A percentile compares a stretch with the other conserved stretches of the same genome.
Evolutionary conservation across 495 filamentous ascomycete genomes (phyloP).

Genomic region (Cudoniella acicularis): DNA sequence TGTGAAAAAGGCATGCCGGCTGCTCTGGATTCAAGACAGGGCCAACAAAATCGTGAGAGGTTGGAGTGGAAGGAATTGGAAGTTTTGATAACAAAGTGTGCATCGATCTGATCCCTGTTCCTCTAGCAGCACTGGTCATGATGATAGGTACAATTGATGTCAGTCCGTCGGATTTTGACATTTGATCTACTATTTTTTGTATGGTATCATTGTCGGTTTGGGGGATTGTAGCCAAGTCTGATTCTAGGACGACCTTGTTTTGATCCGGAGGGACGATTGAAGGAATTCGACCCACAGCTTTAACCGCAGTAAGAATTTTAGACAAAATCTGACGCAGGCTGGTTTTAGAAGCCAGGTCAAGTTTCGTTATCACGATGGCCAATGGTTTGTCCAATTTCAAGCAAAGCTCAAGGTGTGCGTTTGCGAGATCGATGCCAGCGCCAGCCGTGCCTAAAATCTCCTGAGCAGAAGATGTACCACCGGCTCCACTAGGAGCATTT

Average conservation of each 20-base stretch:
- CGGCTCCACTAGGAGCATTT: slow-evolving; percentile 25
- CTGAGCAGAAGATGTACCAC: slow-evolving; percentile 38
- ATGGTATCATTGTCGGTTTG: slow-evolving; percentile 48
- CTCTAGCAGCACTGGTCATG: slow-evolving; percentile 82
- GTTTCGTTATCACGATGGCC: slow-evolving; percentile 81
- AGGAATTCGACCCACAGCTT: slow-evolving; percentile 68
- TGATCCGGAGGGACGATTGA: slow-evolving; percentile 56
- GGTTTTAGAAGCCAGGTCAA: slow-evolving; percentile 75
- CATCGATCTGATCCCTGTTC: slow-evolving; percentile 72
- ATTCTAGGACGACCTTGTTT: slow-evolving; percentile 22
- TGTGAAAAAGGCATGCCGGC: slow-evolving; percentile 66
- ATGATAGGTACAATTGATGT: slow-evolving; percentile 72
- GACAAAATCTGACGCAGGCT: slow-evolving; percentile 65
- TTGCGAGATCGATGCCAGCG: slow-evolving; percentile 60
- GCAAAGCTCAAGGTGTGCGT: slow-evolving; percentile 83
- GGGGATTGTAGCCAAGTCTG: slow-evolving; percentile 33
- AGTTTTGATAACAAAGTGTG: slow-evolving; percentile 79
- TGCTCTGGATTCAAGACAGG: slow-evolving; percentile 44
- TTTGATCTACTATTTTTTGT: slow-evolving; percentile 42
- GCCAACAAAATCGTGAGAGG: slow-evolving; percentile 39
- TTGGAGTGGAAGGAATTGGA: slow-evolving; percentile 61
- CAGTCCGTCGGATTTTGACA: slow-evolving; percentile 41
- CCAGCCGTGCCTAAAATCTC: slow-evolving; percentile 49
- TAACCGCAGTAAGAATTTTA: slow-evolving; percentile 72
- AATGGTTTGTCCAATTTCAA: slow-evolving; percentile 71